Conservation (phyloP, 495 filamentous ascomycete genomes). For the Penicillium samsonianum region DNA sequence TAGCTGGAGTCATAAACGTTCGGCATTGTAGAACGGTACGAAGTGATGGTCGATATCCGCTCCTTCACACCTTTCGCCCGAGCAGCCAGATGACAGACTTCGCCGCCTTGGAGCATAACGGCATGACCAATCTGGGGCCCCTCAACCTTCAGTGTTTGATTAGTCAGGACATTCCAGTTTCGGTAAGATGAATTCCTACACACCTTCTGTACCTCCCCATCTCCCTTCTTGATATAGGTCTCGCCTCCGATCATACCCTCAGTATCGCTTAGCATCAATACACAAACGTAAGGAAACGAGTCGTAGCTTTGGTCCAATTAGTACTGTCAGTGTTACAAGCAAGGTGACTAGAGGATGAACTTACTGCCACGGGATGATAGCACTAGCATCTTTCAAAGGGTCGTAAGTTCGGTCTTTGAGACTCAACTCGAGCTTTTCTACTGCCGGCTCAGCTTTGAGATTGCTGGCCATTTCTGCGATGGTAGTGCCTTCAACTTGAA, state of each 20-base stretch:
- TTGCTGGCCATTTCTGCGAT: constrained; percentile 25
- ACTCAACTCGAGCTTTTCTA: constrained; percentile 15
- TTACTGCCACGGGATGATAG: constrained; percentile 39
- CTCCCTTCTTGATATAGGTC: constrained; percentile 35
- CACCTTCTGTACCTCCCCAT: constrained; percentile 31
- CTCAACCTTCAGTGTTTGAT: constrained; percentile 20
- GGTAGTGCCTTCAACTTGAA: constrained; percentile 27
- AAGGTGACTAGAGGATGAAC: constrained; percentile 4
- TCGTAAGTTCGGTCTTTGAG: constrained; percentile 18
- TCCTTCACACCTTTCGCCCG: constrained; percentile 30
- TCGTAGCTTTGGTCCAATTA: constrained; percentile 23
- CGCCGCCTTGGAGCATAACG: constrained; percentile 37
- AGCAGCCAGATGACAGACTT: constrained; percentile 37
- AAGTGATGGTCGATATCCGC: constrained; percentile 39
- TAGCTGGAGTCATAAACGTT: constrained; percentile 33
- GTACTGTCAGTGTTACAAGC: not conserved
- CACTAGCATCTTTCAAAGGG: constrained; percentile 19
- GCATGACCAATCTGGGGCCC: constrained; percentile 27
- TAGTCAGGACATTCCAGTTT: not conserved
- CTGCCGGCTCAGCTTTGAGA: constrained; percentile 24
- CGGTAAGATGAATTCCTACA: not conserved
- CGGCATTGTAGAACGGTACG: constrained; percentile 28
- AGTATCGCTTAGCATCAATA: constrained; percentile 39
- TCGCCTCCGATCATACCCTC: constrained; percentile 38
- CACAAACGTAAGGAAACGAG: constrained; percentile 40